Percentiles rank a stretch among this genome's conserved stretches.
These are phyloP conservation scores for Jacaranda copaia DNA, from an alignment of 257 asterid species.

Conservation along the genomic window DNA sequence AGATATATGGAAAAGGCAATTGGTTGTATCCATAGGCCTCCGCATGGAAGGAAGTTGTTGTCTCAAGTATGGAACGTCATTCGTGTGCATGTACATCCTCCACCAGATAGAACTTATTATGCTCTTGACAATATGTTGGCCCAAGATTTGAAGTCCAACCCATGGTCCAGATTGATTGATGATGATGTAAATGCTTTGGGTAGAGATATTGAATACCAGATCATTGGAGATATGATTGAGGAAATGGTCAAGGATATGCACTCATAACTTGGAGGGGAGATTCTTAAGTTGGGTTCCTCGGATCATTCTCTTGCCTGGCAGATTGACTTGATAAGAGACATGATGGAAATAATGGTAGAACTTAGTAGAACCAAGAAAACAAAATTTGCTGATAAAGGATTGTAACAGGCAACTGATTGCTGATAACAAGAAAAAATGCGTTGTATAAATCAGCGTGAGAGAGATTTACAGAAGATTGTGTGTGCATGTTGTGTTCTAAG, in stretches of 20 bases:
- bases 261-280: background rate
- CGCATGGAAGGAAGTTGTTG: slow-evolving; percentile 69
- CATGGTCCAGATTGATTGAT: slow-evolving; percentile 66
- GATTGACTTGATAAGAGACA: too few relatives aligned
- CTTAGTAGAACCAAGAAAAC: background rate
- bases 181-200: slow-evolving; percentile 66
- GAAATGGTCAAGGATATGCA: slow-evolving; percentile 63
- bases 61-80: slow-evolving; percentile 66
- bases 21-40: slow-evolving; percentile 55
- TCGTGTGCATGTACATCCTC: slow-evolving; percentile 53
- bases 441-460: slow-evolving; percentile 2
- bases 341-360: slow-evolving; percentile 2
- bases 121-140: slow-evolving; percentile 71
- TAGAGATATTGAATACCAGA: slow-evolving; percentile 70
- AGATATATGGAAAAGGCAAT: slow-evolving; percentile 56
- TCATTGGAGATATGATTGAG: slow-evolving; percentile 67
- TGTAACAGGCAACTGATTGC: background rate
- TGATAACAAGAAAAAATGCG: background rate
- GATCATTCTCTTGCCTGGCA: slow-evolving; percentile 17
- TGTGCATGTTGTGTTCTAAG: slow-evolving; percentile 32
- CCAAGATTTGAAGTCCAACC: slow-evolving; percentile 60
- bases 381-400: background rate
- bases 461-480: slow-evolving; percentile 32
- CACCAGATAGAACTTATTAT: slow-evolving; percentile 51
- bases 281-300: background rate